phyloP scores from a whole-genome alignment of 805 yeast species.

The Lipomyces orientalis region DNA sequence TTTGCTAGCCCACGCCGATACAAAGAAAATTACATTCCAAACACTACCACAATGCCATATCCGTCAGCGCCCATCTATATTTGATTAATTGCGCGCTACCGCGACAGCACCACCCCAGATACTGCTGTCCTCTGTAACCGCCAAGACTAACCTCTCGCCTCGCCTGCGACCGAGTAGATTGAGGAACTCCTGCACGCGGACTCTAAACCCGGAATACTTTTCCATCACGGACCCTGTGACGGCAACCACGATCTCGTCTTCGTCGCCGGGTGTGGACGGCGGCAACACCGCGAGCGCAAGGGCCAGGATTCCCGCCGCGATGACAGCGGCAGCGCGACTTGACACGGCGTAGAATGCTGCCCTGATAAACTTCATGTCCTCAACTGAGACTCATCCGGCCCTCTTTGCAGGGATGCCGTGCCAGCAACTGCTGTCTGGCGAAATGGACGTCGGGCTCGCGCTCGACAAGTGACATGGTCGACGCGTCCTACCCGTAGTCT shows the following conservation, averaged over 20 bases:
- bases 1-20: background rate
- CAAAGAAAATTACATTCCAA: no score
- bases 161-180: constrained; percentile 29
- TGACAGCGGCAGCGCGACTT: constrained; percentile 44
- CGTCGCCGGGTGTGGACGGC: constrained; percentile 28
- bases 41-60: background rate
- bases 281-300: constrained; percentile 40
- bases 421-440: constrained; percentile 38
- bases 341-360: constrained; percentile 43
- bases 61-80: background rate
- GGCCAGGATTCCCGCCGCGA: constrained; percentile 41
- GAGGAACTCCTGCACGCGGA: constrained; percentile 42
- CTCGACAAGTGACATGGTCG: constrained; percentile 42
- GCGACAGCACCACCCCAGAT: constrained; percentile 38
- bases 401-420: constrained; percentile 28
- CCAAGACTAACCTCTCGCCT: constrained; percentile 21
- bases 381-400: constrained; percentile 16
- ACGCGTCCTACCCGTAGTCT: constrained; percentile 39
- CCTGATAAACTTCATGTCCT: constrained; percentile 39
- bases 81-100: constrained; percentile 28
- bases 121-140: constrained; percentile 23
- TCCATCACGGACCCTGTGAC: constrained; percentile 46
- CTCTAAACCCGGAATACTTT: constrained; percentile 42
- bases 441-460: constrained; percentile 32
- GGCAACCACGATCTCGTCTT: constrained; percentile 40